Conservation (phyloP, 2,329 filamentous ascomycete genomes). For the Talaromyces sp. region DNA sequence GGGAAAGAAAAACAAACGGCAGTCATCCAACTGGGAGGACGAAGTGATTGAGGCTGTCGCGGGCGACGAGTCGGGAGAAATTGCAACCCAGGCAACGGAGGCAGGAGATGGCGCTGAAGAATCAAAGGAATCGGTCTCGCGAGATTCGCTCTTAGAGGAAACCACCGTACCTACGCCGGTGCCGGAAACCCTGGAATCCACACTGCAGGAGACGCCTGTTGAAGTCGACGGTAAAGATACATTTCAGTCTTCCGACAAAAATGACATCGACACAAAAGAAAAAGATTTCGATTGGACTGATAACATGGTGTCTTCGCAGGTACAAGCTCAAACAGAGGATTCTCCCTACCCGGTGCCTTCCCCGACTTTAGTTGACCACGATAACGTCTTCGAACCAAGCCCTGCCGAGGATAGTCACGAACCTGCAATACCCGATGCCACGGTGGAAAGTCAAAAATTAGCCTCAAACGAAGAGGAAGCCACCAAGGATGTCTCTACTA, state of each 20-base stretch:
- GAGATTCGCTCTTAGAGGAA: conserved; percentile 14
- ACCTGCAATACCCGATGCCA: conserved; percentile 1
- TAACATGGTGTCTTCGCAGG: conserved; percentile 41
- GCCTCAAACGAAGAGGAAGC: conserved; percentile 1
- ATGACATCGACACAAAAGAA: conserved; percentile 30
- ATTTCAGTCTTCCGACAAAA: conserved; percentile 37
- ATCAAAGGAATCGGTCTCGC: conserved; percentile 13
- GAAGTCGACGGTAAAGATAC: conserved; percentile 44
- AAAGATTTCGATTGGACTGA: conserved; percentile 41
- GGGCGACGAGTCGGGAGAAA: conserved; percentile 14
- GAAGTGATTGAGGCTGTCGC: conserved; percentile 12
- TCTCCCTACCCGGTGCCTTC: conserved; percentile 28
- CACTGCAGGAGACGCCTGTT: conserved; percentile 24
- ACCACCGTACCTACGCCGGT: conserved; percentile 17
- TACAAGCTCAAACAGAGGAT: conserved; percentile 34
- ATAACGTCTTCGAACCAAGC: conserved; percentile 11
- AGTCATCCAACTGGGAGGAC: conserved; percentile 26
- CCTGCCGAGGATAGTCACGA: conserved; percentile 17
- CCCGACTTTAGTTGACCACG: conserved; percentile 26
- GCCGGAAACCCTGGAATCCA: conserved; percentile 23
- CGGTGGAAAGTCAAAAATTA: not conserved
- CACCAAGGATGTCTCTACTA: not conserved
- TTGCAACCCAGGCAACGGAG: not conserved
- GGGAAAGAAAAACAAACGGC: conserved; percentile 44
- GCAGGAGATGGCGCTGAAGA: not conserved